Evolutionary conservation across 2,329 filamentous ascomycete species (phyloP).

Genomic region (Claviceps purpurea): DNA sequence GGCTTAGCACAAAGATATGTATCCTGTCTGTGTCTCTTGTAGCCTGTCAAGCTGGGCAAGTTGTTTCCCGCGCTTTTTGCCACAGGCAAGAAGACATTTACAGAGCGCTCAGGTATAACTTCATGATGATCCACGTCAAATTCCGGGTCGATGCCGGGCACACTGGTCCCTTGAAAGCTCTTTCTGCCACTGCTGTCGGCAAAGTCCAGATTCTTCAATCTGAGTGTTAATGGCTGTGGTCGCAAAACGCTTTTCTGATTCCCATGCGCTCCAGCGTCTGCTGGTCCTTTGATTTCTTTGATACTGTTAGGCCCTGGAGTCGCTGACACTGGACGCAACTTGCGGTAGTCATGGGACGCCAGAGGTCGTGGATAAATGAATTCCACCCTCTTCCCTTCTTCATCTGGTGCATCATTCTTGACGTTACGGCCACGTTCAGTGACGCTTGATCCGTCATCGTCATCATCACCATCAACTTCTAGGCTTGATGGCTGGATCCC

Average conservation of each 20-base stretch:
- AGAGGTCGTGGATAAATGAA: too few relatives aligned
- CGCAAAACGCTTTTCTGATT: not conserved
- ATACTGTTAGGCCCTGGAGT: not conserved
- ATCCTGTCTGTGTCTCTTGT: slow-evolving; percentile 6
- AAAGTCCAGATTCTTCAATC: not conserved
- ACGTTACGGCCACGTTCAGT: not conserved
- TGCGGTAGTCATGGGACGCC: not conserved
- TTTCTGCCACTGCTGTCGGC: not conserved
- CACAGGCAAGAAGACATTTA: not conserved
- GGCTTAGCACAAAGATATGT: slow-evolving; percentile 6
- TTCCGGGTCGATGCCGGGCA: not conserved
- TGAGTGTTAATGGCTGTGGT: slow-evolving; percentile 1
- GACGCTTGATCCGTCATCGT: not conserved
- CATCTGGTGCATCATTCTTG: slow-evolving; percentile 1
- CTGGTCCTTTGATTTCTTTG: not conserved
- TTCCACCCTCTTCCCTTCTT: not conserved
- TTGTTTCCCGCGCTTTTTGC: not conserved
- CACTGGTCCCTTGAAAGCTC: not conserved
- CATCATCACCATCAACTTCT: not conserved
- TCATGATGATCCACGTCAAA: not conserved
- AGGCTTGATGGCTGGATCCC: not conserved
- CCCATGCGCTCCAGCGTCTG: not conserved
- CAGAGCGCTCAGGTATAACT: not conserved
- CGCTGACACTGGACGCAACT: not conserved
- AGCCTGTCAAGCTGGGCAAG: slow-evolving; percentile 7